phyloP scores from a whole-genome alignment of 2,329 filamentous ascomycete species.

The Aspergillus neotritici region DNA sequence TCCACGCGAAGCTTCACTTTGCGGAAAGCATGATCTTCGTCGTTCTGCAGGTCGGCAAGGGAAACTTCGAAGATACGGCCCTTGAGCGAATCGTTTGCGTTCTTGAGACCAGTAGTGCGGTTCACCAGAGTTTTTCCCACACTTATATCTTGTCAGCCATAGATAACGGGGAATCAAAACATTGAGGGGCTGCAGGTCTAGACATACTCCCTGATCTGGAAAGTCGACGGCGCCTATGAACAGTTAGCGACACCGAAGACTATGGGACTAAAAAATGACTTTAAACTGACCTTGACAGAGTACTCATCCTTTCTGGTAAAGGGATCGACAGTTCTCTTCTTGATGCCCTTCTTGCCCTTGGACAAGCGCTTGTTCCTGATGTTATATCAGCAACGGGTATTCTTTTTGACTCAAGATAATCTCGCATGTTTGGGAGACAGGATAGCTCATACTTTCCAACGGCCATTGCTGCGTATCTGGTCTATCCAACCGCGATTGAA shows the following conservation, averaged over 20 bases:
- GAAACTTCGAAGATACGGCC: conserved; percentile 98
- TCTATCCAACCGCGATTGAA: conserved; percentile 38
- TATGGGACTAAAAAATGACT: neutral
- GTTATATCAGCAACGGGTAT: conserved; percentile 11
- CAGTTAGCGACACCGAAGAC: conserved; percentile 14
- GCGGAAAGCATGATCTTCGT: conserved; percentile 99
- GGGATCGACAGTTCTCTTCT: conserved; percentile 98
- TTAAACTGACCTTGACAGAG: conserved; percentile 72
- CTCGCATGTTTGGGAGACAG: conserved; percentile 1
- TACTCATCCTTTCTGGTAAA: conserved; percentile 99
- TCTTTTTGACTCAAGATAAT: neutral
- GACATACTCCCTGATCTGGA: conserved; percentile 91
- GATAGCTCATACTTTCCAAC: conserved; percentile 64
- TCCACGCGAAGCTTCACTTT: conserved; percentile 99
- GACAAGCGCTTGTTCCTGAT: conserved; percentile 98
- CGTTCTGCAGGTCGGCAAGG: conserved; percentile 97
- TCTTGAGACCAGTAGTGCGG: conserved; percentile 99
- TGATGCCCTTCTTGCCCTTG: conserved; percentile 99
- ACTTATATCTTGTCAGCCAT: conserved; percentile 49
- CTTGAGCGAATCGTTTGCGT: conserved; percentile 98
- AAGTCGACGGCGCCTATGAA: conserved; percentile 79
- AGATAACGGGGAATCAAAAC: conserved; percentile 6
- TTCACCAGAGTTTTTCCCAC: conserved; percentile 99
- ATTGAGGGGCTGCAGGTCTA: conserved; percentile 8
- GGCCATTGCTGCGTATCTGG: conserved; percentile 66